Percentiles rank a stretch among this genome's conserved stretches.
Conservation (phyloP, 2,329 filamentous ascomycete species). For the Fusarium illudens region DNA sequence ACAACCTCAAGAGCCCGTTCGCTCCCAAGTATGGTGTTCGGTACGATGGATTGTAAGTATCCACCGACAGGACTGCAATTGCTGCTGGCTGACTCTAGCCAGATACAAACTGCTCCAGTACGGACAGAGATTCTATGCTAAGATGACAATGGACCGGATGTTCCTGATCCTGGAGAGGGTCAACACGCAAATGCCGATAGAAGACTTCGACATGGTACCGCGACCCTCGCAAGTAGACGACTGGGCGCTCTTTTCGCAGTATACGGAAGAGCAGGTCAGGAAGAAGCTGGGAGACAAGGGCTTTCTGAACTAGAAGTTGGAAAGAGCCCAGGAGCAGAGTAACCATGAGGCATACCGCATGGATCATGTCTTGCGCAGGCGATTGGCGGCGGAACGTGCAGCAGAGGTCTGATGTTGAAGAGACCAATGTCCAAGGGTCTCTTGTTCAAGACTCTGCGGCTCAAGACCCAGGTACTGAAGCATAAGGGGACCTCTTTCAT, state of each 20-base stretch:
- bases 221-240: constrained; percentile 65
- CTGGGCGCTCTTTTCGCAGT: constrained; percentile 60
- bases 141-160: constrained; percentile 52
- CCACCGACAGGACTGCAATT: not conserved
- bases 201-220: constrained; percentile 56
- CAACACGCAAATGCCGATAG: constrained; percentile 52
- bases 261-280: constrained; percentile 54
- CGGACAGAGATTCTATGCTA: constrained; percentile 46
- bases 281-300: constrained; percentile 49
- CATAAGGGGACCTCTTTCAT: not conserved
- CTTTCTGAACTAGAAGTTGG: constrained; percentile 54
- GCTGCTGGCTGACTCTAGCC: not conserved
- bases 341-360: constrained; percentile 42
- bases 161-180: constrained; percentile 58
- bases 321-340: constrained; percentile 43
- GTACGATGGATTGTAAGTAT: constrained; percentile 65
- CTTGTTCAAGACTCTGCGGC: too few relatives aligned
- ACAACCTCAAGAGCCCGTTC: constrained; percentile 58
- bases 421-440: not conserved
- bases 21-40: constrained; percentile 62
- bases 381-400: constrained; percentile 30
- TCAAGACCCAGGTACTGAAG: not conserved
- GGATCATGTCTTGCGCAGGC: constrained; percentile 39
- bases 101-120: constrained; percentile 62
- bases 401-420: not conserved